Base-by-base conservation (phyloP, 768 basidiomycete genomes). In the Butyriboletus loyo region DNA sequence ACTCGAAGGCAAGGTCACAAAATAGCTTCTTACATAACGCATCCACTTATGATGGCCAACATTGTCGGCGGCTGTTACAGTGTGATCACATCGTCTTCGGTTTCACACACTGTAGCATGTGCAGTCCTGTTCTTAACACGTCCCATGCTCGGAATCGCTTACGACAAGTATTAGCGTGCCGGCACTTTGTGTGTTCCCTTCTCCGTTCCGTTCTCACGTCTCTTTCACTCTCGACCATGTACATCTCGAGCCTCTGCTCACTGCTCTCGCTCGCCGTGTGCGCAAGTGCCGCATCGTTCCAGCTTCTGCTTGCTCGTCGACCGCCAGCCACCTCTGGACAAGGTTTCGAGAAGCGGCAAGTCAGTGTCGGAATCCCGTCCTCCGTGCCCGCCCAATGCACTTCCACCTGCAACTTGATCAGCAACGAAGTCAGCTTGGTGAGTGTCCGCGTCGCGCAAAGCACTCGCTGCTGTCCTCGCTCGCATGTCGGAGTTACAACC, bases 351-450 rank as follows among this genome's bases (percentile, higher is more conserved):
- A 53, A 40, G 36, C 58, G 69, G 1, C 69, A 69, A 34, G 10
- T 69, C 27, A 46, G 4, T 30, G 49, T 58, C 42, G 49, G 41
- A 1, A 27, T 47, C 0, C 54, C 45, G 24, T 38, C 63, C 7
- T 40, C 55, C 1, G 46, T 61, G 0, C 69, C 69, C n/a, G 40
- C 67, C 0, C 49, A 63, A 10, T 69, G 69, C 25, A 40, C 60
- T 21, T 50, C 66, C 19, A 36, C 30, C 11, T 69, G 67, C 49
- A 49, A 36, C 43, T 59, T 63, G 2, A 55, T 69, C 54, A 60
- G 51, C 55, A 47, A 47, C 46, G 67, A 69, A 48, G 38, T 63
- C 52, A 45, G 46, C 41, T 25, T 59, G 51, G 69, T 69, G 39
- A 53, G 66, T 38, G 13, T 25, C 44, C 7, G 17, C 17, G 4